Base-by-base conservation (phyloP, 495 filamentous ascomycete species). In the Penicillium roqueforti region DNA sequence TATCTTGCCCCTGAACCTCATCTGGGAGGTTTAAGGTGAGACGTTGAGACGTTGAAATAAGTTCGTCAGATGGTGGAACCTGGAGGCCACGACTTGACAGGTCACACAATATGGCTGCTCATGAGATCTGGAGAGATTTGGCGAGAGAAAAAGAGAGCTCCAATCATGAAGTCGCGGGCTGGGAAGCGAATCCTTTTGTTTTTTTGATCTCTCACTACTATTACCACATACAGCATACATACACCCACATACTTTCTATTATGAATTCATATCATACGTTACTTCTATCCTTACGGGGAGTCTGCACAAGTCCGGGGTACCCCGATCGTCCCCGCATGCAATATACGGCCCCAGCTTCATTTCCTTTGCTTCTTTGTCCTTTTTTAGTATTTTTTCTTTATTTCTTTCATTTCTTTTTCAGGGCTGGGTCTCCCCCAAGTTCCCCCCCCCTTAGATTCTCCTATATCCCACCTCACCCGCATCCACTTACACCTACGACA, bases 281-380 rank as follows among this genome's bases (percentile, higher is more conserved):
- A 23, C 22, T 23, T 23, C 22, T 23, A 23, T 23, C 22, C 22
- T n/a, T n/a, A n/a, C n/a, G n/a, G n/a, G n/a, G n/a, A n/a, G n/a
- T n/a, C n/a, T n/a, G n/a, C n/a, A n/a, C n/a, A 14, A 45, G 28
- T 45, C 42, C 19, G 42, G 42, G 42, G 42, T 45, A 18, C 13
- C 20, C 41, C 18, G 39, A 40, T 36, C 37, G 49, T 13, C 50
- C 50, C 50, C 50, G 50, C 50, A 52, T 52, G 29, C 14, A 34
- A 36, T 49, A 48, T 48, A 49, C 47, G 40, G 37, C 39, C 50
- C 39, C 22, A 49, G 47, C 47, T 49, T n/a, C n/a, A n/a, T n/a
- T 34, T 16, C 9, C 42, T 38, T 44, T 18, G 26, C 25, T 16
- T 45, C 42, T 29, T 45, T 45, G 42, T 45, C 4, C 20, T 6